Conservation (phyloP, 495 filamentous ascomycete genomes). For the Symbiotaphrina buchneri region DNA sequence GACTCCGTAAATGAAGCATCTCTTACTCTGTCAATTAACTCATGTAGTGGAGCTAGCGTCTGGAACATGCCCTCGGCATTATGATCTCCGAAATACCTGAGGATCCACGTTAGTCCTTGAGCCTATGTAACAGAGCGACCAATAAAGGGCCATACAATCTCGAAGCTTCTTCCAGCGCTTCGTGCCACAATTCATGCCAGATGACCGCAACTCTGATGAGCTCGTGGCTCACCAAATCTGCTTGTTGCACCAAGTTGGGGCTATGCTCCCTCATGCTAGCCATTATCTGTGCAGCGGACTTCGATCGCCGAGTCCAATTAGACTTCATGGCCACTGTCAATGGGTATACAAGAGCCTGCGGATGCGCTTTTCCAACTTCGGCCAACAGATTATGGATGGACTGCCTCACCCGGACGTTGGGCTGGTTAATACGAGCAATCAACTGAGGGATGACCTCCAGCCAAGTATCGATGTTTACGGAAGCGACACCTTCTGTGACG, state of each 20-base stretch:
- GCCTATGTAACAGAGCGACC: not conserved
- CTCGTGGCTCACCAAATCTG: conserved; percentile 81
- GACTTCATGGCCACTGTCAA: conserved; percentile 97
- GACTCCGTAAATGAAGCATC: not conserved
- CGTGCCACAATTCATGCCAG: conserved; percentile 98
- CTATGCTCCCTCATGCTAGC: conserved; percentile 93
- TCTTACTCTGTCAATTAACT: conserved; percentile 48
- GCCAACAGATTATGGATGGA: conserved; percentile 78
- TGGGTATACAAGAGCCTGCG: conserved; percentile 98
- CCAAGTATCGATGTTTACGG: conserved; percentile 93
- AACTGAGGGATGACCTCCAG: conserved; percentile 93
- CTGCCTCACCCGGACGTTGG: conserved; percentile 60
- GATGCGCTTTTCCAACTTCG: conserved; percentile 83
- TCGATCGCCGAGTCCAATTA: conserved; percentile 50
- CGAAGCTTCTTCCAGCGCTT: conserved; percentile 93
- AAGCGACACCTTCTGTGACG: conserved; percentile 72
- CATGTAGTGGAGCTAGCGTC: conserved; percentile 74
- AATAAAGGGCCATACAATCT: conserved; percentile 29
- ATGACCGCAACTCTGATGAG: conserved; percentile 89
- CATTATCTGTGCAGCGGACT: conserved; percentile 81
- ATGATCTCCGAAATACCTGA: conserved; percentile 65
- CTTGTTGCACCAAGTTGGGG: conserved; percentile 82
- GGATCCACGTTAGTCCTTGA: not conserved
- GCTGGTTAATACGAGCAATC: conserved; percentile 92
- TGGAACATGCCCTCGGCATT: conserved; percentile 96